These are phyloP conservation scores for Blastomyces silverae DNA, from an alignment of 2,329 filamentous ascomycete genomes.

Conservation along the genomic window DNA sequence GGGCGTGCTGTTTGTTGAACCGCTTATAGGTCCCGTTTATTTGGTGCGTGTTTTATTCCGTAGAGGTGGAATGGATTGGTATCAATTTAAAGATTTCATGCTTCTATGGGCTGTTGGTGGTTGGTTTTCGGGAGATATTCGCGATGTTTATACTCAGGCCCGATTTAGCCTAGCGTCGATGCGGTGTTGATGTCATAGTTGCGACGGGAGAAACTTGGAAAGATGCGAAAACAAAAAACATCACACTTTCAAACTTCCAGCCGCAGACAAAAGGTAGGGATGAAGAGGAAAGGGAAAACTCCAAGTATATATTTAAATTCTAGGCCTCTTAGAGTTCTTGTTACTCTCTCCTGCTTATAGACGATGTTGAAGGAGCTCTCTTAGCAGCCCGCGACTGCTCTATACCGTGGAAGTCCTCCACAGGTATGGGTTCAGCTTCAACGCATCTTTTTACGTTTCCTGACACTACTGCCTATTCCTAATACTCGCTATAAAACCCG, in stretches of 20 bases:
- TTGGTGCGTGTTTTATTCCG: not conserved
- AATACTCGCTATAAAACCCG: conserved; percentile 2
- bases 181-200: conserved; percentile 3
- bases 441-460: not conserved
- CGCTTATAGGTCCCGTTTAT: not conserved
- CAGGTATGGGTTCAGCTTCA: not conserved
- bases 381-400: conserved; percentile 11
- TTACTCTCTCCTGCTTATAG: not conserved
- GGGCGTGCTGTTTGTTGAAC: not conserved
- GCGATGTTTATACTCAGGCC: not conserved
- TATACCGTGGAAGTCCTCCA: not conserved
- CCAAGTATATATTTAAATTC: not conserved
- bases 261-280: not conserved
- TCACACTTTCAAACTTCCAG: not conserved
- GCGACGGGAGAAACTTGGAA: not conserved
- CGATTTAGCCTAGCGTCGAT: conserved; percentile 9
- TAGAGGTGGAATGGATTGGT: not conserved
- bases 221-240: not conserved
- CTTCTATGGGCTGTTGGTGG: not conserved
- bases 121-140: not conserved
- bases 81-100: not conserved
- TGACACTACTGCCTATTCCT: not conserved
- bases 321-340: not conserved
- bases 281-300: not conserved
- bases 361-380: not conserved